These are phyloP conservation scores for Colletotrichum plurivorum DNA, from an alignment of 2,329 filamentous ascomycete species.

Conservation along the genomic window DNA sequence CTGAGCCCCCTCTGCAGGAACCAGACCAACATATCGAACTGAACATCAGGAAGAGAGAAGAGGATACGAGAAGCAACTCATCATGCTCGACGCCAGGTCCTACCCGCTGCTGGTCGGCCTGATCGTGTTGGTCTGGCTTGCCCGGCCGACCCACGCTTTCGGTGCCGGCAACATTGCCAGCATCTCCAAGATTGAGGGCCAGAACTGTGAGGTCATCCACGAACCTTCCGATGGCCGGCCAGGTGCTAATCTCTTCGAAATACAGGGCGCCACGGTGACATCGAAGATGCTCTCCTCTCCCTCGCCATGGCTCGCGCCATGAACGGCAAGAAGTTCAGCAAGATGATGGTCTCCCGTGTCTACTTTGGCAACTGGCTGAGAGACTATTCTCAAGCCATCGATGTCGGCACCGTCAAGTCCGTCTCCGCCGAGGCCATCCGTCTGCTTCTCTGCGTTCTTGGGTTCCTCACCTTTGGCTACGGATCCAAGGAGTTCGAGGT, in stretches of 20 bases:
- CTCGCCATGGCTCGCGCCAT: conserved; percentile 71
- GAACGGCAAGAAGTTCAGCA: conserved; percentile 84
- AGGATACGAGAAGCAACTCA: conserved; percentile 20
- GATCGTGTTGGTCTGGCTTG: conserved; percentile 75
- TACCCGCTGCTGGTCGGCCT: conserved; percentile 68
- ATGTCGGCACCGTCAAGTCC: conserved; percentile 91
- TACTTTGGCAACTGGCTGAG: conserved; percentile 98
- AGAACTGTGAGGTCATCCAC: conserved; percentile 74
- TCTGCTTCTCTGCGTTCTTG: conserved; percentile 88
- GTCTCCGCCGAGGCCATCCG: conserved; percentile 93
- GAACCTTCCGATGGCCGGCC: background rate
- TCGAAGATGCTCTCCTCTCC: conserved; percentile 89
- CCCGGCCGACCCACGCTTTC: conserved; percentile 80
- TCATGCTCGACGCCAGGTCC: conserved; percentile 65
- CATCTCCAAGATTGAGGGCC: conserved; percentile 83
- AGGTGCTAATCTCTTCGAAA: conserved; percentile 40
- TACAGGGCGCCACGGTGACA: conserved; percentile 87
- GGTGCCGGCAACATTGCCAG: conserved; percentile 91
- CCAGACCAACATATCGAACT: conserved; percentile 8
- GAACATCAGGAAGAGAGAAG: conserved; percentile 9
- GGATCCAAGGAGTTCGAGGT: conserved; percentile 90
- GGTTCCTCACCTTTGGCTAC: conserved; percentile 90
- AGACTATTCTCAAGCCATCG: conserved; percentile 94
- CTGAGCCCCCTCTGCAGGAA: conserved; percentile 27
- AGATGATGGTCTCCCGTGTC: conserved; percentile 88